Evolutionary conservation across 1,139 yeast species (phyloP).

Genomic region (Petasospora rhodanensis): DNA sequence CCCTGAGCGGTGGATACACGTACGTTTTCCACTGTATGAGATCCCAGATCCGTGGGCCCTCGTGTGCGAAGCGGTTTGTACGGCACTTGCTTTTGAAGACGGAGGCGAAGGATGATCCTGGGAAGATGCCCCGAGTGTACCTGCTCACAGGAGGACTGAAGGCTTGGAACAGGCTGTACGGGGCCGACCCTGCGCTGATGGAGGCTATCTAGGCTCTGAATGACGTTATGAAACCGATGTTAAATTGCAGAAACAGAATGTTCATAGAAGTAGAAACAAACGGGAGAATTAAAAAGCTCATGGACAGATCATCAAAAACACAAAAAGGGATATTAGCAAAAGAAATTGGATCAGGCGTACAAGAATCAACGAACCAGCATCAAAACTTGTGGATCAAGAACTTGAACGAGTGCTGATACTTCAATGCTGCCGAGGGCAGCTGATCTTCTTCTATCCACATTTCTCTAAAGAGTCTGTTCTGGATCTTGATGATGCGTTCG

Average conservation of each 20-base stretch:
- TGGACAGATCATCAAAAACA: no score
- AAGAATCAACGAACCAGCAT: no score
- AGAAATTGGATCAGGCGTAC: constrained; percentile 2
- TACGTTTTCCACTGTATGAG: constrained; percentile 25
- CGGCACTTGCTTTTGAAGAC: constrained; percentile 7
- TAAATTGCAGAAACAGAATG: no score
- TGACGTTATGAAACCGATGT: no score
- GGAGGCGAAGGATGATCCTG: constrained; percentile 5
- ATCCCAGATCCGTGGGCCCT: constrained; percentile 22
- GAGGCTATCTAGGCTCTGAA: constrained; percentile 3
- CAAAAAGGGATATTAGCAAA: no score
- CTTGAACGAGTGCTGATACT: constrained; percentile 10
- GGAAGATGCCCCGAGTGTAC: constrained; percentile 13
- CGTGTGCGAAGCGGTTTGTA: constrained; percentile 14
- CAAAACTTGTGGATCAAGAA: constrained; percentile 11
- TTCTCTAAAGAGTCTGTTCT: constrained; percentile 14
- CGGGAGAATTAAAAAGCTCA: no score
- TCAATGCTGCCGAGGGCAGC: constrained; percentile 13
- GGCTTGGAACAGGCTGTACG: constrained; percentile 19
- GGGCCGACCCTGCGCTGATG: constrained; percentile 12
- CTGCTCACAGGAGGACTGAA: constrained; percentile 23
- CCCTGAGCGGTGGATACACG: constrained; percentile 38
- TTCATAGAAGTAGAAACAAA: no score
- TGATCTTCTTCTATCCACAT: constrained; percentile 16
- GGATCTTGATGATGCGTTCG: constrained; percentile 13